Evolutionary conservation across 805 yeast species (phyloP), one percentile per base, ranked within the genome.

Genomic region (Tanozyma kutaoensis): DNA sequence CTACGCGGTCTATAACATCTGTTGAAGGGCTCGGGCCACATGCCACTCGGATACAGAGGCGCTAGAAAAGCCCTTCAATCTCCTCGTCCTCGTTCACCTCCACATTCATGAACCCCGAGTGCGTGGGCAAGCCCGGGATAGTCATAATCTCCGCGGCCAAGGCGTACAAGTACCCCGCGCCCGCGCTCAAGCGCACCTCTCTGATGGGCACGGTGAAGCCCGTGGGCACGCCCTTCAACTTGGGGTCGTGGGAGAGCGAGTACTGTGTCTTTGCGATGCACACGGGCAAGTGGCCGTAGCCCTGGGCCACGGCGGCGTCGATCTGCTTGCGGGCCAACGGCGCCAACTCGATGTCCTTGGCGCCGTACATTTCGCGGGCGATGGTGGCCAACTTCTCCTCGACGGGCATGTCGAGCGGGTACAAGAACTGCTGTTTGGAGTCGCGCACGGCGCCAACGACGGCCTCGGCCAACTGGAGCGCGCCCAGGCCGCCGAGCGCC

Each of bases 261-360:
- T 88, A 88, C 56, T 88, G 98, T 2, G 98, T 88, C 66, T 88
- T 88, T 32, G 98, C 98, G 46, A 88, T 80, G 59, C 98, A 88
- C 42, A 88, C 76, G 31, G 97, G 98, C 48, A 88, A 62, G 47
- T 84, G 72, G 36, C 76, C 85, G 52, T 78, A 88, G 3, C 96
- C 96, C 62, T 85, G 95, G 27, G 64, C 54, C 20, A 84, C 76
- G 60, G 84, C 86, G 31, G 73, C 68, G 35, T 76, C 84, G 39
- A 88, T 75, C 58, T 85, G 85, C 45, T 69, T 61, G 40, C 71
- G 69, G 23, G 97, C 97, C 38, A 73, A 69, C 16, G 82, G 88
- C 24, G 77, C 66, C 33, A 85, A 72, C 55, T 82, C 94, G 39
- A 88, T 73, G 27, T 69, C 72, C 13, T 72, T 69, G 25, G 95